These are phyloP conservation scores for Mycosphaerella sp. DNA, from an alignment of 2,329 filamentous ascomycete species.

Conservation along the genomic window DNA sequence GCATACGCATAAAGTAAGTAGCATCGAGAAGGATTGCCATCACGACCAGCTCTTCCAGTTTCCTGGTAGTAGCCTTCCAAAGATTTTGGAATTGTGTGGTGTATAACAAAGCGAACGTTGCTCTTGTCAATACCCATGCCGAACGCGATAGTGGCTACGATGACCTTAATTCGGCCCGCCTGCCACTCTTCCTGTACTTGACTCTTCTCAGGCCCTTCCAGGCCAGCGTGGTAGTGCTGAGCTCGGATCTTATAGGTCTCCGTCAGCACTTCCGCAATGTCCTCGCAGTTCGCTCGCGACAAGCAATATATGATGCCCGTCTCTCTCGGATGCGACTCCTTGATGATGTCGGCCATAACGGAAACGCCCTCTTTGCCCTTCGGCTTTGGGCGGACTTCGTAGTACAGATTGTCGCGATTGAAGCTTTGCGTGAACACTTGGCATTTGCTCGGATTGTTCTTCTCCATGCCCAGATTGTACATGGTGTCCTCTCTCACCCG, in stretches of 20 bases:
- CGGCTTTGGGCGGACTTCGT: conserved; percentile 67
- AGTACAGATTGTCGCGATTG: conserved; percentile 90
- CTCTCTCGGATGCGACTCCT: conserved; percentile 59
- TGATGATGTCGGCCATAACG: conserved; percentile 61
- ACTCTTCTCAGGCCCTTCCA: conserved; percentile 62
- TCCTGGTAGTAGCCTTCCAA: conserved; percentile 98
- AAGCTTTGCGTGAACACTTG: conserved; percentile 86
- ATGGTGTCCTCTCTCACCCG: conserved; percentile 90
- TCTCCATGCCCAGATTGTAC: conserved; percentile 75
- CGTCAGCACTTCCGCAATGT: conserved; percentile 63
- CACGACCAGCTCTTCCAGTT: conserved; percentile 87
- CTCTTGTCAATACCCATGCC: conserved; percentile 99
- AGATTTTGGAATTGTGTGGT: conserved; percentile 87
- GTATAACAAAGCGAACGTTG: conserved; percentile 93
- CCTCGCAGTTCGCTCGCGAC: conserved; percentile 75
- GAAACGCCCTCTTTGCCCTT: conserved; percentile 52
- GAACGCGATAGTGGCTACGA: conserved; percentile 88
- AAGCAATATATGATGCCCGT: conserved; percentile 93
- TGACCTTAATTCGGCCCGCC: conserved; percentile 69
- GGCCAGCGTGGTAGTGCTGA: conserved; percentile 77
- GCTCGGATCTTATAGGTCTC: conserved; percentile 62
- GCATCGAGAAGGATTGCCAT: conserved; percentile 80
- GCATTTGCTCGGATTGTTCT: conserved; percentile 45
- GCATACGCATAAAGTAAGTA: conserved; percentile 81
- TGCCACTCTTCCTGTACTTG: conserved; percentile 79